Evolutionary conservation across 1,284 basidiomycete species (phyloP), one percentile per base, ranked within the genome.

Genomic region (Tilletia setariae): DNA sequence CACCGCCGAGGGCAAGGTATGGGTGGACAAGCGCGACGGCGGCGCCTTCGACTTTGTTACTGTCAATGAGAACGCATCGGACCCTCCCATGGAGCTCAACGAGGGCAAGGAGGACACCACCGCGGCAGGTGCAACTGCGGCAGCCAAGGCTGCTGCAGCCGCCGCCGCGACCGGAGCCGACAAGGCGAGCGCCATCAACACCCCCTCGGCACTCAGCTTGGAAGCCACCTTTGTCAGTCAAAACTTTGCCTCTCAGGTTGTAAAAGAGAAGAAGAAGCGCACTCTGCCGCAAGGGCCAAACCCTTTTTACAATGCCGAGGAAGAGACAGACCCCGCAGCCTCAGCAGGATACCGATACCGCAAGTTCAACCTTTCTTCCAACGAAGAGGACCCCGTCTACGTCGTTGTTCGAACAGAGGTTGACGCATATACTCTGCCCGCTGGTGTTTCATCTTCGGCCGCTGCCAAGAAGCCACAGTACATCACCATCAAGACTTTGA

Each of bases 151-250:
- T 61, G 73, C 70, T 64, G 74, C 77, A n/a, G 75, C 70, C 8
- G 62, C 49, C 32, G 44, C 61, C 30, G 68, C 67, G 30, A 59
- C 69, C 42, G 40, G 35, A 19, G 74, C 74, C 4, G 62, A 70
- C 66, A 76, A 74, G 40, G 74, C 74, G 46, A 92, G 93, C 15
- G 87, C 90, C 0, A 93, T 97, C 85, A 99, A 99, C 86, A 90
- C 93, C 15, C 93, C 94, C 1, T 92, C 92, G 1, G 93, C 92
- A 0, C 87, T 99, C 63, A 94, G 94, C 1, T 87, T 98, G 56
- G 96, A 99, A 84, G 96, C 96, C 13, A 98, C 95, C 42, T 98
- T 96, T 84, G 93, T 99, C 86, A 98, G 98, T 86, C 93, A 97
- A 84, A 98, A 98, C 86, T 99, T 98, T 82, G 90, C 91, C 35